Evolutionary conservation across 805 yeast species (phyloP), one percentile per base, ranked within the genome.

Genomic region (Candida orba): DNA sequence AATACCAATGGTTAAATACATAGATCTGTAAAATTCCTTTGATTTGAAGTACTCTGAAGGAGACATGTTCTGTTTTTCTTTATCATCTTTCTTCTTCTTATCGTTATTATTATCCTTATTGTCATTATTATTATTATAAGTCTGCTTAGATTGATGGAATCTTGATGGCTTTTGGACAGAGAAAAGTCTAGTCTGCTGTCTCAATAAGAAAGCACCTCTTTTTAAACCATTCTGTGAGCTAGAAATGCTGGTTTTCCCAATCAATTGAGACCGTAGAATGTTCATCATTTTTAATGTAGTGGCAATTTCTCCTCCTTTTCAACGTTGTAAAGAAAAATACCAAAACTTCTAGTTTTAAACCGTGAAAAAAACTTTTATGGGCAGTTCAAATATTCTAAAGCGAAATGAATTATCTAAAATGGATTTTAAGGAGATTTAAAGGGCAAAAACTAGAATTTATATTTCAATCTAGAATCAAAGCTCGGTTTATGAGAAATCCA

Each of bases 1-100:
- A 34, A 67, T 63, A 8, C 71, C 72, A 6, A 62, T 53, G 1
- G 73, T 65, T 36, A 66, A 46, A 42, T 64, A 64, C 12, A 71
- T 38, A 3, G 71, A 66, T 45, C 65, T 63, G 12, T 60, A 50
- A 42, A 70, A 70, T 48, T 70, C 73, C 42, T 63, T 65, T n/a
- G 73, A 68, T 44, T 61, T 64, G 52, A 69, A 59, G 48, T 67
- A 69, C 4, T 67, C 68, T 3, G 56, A 41, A 12, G 65, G 46
- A 3, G 64, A 52, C 44, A 60, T 59, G 22, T 55, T 55, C n/a
- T 56, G 52, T 23, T 55, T 50, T 8, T 53, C 27, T 17, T 56
- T 44, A 8, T 57, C 41, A 10, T 58, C 43, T 14, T 55, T 47
- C 29, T 27, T 27, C 29, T 27, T 27, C 13, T 27, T 27, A 27